Percentiles rank a stretch among this genome's conserved stretches.
These are phyloP conservation scores for Amesomyces nigricolor DNA, from an alignment of 2,329 filamentous ascomycete species.

Conservation along the genomic window DNA sequence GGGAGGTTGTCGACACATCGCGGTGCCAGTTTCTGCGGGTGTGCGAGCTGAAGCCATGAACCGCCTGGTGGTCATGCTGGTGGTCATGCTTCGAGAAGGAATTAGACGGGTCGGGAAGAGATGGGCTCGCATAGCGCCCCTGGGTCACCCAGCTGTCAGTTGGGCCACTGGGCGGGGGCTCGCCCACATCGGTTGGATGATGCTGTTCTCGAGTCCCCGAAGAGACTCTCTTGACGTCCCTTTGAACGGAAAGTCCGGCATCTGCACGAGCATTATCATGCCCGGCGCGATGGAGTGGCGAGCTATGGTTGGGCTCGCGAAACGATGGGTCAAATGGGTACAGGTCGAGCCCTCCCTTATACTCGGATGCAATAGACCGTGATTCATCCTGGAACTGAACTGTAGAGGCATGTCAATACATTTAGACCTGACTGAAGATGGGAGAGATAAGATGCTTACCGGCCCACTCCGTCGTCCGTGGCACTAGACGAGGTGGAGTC, in stretches of 20 bases:
- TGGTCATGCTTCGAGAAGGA: not conserved
- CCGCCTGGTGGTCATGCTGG: slow-evolving; percentile 21
- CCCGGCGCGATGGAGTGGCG: not conserved
- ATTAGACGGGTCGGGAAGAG: too few relatives aligned
- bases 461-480: slow-evolving; percentile 56
- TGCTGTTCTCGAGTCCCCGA: not conserved
- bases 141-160: too few relatives aligned
- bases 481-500: slow-evolving; percentile 57
- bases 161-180: slow-evolving; percentile 7
- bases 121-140: too few relatives aligned
- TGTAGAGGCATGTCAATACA: slow-evolving; percentile 25
- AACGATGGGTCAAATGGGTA: slow-evolving; percentile 50
- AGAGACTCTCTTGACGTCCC: not conserved
- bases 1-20: slow-evolving; percentile 37
- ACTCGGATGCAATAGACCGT: slow-evolving; percentile 82
- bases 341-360: slow-evolving; percentile 68
- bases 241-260: not conserved
- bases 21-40: slow-evolving; percentile 31
- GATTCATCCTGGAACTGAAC: slow-evolving; percentile 87
- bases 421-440: not conserved
- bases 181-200: slow-evolving; percentile 11
- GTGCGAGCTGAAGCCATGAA: slow-evolving; percentile 25
- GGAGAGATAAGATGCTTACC: slow-evolving; percentile 35
- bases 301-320: slow-evolving; percentile 29
- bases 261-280: not conserved